Percentiles rank a stretch among this genome's conserved stretches.
Conservation (phyloP, 2,329 filamentous ascomycete genomes). For the Pseudogymnoascus sp. region DNA sequence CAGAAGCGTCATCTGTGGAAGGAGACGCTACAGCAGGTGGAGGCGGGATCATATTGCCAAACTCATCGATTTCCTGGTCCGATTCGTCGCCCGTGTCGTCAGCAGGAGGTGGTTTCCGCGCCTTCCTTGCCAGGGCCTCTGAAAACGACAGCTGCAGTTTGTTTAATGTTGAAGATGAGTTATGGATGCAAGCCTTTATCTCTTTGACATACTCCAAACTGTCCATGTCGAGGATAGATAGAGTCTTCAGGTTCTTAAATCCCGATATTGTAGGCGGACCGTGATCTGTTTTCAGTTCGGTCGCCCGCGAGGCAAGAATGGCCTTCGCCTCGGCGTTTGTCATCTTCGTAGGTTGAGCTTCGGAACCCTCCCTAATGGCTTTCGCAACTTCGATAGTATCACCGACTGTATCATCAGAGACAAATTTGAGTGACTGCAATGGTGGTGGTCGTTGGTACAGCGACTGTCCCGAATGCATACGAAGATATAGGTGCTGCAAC, state of each 20-base stretch:
- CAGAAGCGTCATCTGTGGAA: conserved; percentile 33
- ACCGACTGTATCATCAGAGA: background rate
- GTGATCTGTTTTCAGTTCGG: conserved; percentile 17
- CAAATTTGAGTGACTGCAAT: conserved; percentile 24
- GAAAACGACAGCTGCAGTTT: conserved; percentile 55
- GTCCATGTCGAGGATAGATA: conserved; percentile 56
- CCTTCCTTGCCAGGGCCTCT: conserved; percentile 41
- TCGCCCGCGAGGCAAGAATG: background rate
- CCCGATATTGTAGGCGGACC: conserved; percentile 49
- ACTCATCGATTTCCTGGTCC: conserved; percentile 47
- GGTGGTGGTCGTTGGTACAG: conserved; percentile 46
- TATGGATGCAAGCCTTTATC: conserved; percentile 48
- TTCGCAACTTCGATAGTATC: background rate
- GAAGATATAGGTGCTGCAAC: conserved; percentile 49
- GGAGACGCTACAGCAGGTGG: conserved; percentile 26
- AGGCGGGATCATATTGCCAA: conserved; percentile 35
- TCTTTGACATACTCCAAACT: conserved; percentile 49
- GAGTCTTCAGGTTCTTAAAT: conserved; percentile 47
- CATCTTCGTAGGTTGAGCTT: background rate
- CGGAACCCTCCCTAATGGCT: background rate
- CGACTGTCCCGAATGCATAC: conserved; percentile 52
- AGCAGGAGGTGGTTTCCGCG: conserved; percentile 38
- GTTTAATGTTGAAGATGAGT: conserved; percentile 48
- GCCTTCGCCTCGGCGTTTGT: background rate
- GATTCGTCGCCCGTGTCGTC: conserved; percentile 40